phyloP scores from a whole-genome alignment of 208 protist species.

The Crithidia bombi region DNA sequence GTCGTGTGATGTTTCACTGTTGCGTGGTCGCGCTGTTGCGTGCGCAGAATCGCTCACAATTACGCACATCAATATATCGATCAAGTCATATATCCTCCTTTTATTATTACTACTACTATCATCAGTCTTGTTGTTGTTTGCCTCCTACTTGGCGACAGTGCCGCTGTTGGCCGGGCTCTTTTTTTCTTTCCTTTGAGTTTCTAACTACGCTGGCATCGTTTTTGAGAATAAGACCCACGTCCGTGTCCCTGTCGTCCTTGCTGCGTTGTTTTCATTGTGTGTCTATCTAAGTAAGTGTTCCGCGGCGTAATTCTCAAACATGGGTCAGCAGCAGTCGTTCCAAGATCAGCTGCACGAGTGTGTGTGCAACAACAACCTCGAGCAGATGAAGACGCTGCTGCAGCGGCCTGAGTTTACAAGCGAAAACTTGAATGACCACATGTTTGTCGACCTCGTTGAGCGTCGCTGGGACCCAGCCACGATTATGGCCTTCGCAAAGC shows the following conservation, averaged over 20 bases:
- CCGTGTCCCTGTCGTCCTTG: too few species aligned
- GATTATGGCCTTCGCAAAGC: conserved; percentile 54
- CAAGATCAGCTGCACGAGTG: conserved; percentile 48
- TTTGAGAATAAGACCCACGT: too few species aligned
- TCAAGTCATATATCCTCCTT: conserved; percentile 3
- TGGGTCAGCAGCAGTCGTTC: conserved; percentile 70
- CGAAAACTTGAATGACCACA: conserved; percentile 44
- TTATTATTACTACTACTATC: conserved; percentile 11
- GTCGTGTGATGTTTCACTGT: too few species aligned
- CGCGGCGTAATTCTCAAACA: conserved; percentile 6
- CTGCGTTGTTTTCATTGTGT: too few species aligned
- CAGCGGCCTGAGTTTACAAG: conserved; percentile 42
- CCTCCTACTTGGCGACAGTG: too few species aligned
- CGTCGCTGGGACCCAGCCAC: conserved; percentile 53
- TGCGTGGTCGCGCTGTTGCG: too few species aligned
- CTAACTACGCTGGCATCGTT: too few species aligned
- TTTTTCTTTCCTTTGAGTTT: too few species aligned
- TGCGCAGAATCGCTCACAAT: neutral
- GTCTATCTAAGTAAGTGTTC: neutral
- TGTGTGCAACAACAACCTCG: conserved; percentile 63
- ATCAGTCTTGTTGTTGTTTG: conserved; percentile 15
- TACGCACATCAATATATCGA: conserved; percentile 9
- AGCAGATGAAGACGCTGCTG: conserved; percentile 46
- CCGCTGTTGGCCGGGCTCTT: neutral
- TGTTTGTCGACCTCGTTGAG: conserved; percentile 70